Evolutionary conservation across 1,284 basidiomycete genomes (phyloP).

Genomic region (Melampsora americana): DNA sequence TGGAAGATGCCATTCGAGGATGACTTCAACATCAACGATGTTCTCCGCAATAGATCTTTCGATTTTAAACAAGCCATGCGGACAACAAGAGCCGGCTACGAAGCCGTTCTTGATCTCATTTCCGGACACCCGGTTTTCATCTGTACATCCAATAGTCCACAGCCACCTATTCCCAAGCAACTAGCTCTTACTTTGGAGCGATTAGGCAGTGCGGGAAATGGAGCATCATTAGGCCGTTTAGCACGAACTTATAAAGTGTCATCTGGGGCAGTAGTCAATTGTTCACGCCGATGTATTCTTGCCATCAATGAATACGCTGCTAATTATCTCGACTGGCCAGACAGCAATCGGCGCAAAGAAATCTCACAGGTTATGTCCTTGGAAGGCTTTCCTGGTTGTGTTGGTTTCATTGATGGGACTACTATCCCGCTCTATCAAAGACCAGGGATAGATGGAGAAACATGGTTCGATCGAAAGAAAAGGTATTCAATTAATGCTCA

Average conservation of each 20-base stretch:
- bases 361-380: neutral
- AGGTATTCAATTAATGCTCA: constrained; percentile 12
- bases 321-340: neutral
- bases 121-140: too few relatives aligned
- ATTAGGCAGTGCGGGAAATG: neutral
- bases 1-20: too few relatives aligned
- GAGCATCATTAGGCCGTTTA: neutral
- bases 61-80: too few relatives aligned
- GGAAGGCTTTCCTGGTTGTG: constrained; percentile 15
- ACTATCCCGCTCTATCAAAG: constrained; percentile 11
- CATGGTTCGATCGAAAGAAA: constrained; percentile 8
- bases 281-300: neutral
- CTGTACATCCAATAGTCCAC: neutral
- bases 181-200: neutral
- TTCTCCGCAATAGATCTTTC: too few relatives aligned
- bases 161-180: neutral
- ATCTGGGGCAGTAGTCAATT: neutral
- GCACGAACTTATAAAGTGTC: neutral
- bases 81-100: too few relatives aligned
- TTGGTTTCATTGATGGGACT: constrained; percentile 15
- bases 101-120: too few relatives aligned
- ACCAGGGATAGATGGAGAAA: neutral
- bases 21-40: too few relatives aligned
- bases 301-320: too few relatives aligned
- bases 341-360: neutral